Evolutionary conservation across 1,139 yeast species (phyloP).

Genomic region (Protomyces gravidus): DNA sequence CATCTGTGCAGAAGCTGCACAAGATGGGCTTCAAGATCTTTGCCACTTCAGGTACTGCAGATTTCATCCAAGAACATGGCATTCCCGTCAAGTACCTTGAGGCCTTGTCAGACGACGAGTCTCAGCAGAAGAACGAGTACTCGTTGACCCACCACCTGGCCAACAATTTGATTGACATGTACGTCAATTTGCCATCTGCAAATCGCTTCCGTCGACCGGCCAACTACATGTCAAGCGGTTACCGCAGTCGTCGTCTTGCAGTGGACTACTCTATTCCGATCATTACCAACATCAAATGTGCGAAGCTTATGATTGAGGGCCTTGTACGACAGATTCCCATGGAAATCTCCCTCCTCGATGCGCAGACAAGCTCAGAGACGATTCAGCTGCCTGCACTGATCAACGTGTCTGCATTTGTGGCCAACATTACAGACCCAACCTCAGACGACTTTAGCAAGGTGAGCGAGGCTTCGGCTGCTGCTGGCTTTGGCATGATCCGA

Average conservation of each 20-base stretch:
- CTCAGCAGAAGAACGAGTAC: slow-evolving; percentile 54
- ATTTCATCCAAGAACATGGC: slow-evolving; percentile 90
- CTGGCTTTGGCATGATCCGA: slow-evolving; percentile 87
- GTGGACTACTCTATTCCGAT: slow-evolving; percentile 97
- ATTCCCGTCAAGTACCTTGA: slow-evolving; percentile 94
- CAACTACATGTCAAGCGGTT: slow-evolving; percentile 94
- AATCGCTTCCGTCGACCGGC: slow-evolving; percentile 99
- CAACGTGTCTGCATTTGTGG: slow-evolving; percentile 74
- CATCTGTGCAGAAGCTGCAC: slow-evolving; percentile 73
- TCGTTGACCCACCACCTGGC: slow-evolving; percentile 95
- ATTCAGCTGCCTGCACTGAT: slow-evolving; percentile 81
- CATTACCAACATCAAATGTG: slow-evolving; percentile 96
- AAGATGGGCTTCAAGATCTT: slow-evolving; percentile 84
- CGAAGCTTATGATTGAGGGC: slow-evolving; percentile 92
- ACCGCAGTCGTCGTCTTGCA: slow-evolving; percentile 99
- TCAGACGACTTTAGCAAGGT: slow-evolving; percentile 57
- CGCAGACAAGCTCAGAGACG: slow-evolving; percentile 85
- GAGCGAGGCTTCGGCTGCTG: slow-evolving; percentile 65
- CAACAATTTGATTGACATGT: slow-evolving; percentile 90
- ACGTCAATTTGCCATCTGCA: slow-evolving; percentile 92
- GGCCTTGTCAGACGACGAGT: slow-evolving; percentile 60
- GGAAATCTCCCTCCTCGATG: slow-evolving; percentile 72
- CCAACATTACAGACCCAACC: slow-evolving; percentile 53
- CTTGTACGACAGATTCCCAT: slow-evolving; percentile 64
- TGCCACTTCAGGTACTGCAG: slow-evolving; percentile 99